Evolutionary conservation across 1,284 basidiomycete genomes (phyloP).

Genomic region (Jaminaea rosea): DNA sequence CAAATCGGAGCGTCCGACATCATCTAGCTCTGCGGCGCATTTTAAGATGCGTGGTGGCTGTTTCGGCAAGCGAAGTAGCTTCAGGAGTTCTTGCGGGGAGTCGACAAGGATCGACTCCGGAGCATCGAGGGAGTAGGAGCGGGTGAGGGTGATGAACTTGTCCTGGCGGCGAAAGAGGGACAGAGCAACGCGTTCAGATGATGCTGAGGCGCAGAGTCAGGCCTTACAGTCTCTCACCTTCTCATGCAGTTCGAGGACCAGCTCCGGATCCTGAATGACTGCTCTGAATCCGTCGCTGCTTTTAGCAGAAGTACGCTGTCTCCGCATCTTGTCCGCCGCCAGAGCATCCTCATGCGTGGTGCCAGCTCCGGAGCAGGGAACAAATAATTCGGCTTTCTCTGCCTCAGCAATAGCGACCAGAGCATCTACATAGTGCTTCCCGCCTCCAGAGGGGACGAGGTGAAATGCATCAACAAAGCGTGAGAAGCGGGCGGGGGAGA

Average conservation of each 20-base stretch:
- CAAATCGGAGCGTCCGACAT: conserved; percentile 49
- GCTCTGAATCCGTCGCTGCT: conserved; percentile 40
- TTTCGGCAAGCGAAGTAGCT: conserved; percentile 24
- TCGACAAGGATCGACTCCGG: conserved; percentile 44
- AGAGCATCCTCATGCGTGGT: conserved; percentile 48
- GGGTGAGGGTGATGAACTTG: conserved; percentile 44
- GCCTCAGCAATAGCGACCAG: conserved; percentile 40
- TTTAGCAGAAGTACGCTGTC: conserved; percentile 15
- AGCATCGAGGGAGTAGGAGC: conserved; percentile 43
- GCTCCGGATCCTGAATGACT: conserved; percentile 48
- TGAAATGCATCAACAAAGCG: conserved; percentile 32
- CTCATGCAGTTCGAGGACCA: conserved; percentile 48
- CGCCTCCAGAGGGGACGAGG: conserved; percentile 15
- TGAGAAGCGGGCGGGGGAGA: conserved; percentile 49
- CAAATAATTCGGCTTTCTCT: conserved; percentile 46
- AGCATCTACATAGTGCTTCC: conserved; percentile 36
- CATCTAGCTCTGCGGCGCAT: conserved; percentile 47
- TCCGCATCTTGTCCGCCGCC: conserved; percentile 44
- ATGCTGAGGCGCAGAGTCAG: not conserved
- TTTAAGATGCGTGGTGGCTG: conserved; percentile 38
- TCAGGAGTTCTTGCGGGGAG: conserved; percentile 44
- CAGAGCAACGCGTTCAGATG: not conserved
- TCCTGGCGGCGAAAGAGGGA: conserved; percentile 4
- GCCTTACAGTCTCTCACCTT: conserved; percentile 36
- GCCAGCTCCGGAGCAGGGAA: conserved; percentile 49